phyloP scores from a whole-genome alignment of 2,329 filamentous ascomycete species.

The Venturiaceae sp. region DNA sequence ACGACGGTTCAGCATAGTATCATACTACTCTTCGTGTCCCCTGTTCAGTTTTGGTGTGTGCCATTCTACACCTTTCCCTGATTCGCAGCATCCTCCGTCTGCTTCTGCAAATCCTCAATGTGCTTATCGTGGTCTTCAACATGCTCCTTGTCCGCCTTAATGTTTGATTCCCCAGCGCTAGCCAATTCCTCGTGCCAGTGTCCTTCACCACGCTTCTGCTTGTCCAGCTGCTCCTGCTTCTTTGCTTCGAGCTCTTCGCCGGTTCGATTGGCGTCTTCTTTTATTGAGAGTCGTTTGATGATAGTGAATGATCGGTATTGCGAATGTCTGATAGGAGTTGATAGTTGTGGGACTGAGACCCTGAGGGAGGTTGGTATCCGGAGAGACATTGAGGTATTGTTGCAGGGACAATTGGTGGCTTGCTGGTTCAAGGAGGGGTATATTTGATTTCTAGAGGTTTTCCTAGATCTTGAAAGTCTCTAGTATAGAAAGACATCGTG shows the following conservation, averaged over 20 bases:
- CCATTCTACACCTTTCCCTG: conserved; percentile 15
- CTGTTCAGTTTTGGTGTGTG: too few species aligned
- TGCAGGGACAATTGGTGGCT: background rate
- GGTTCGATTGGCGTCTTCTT: conserved; percentile 29
- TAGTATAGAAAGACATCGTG: too few species aligned
- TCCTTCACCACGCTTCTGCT: conserved; percentile 31
- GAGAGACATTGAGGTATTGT: background rate
- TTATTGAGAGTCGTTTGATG: conserved; percentile 22
- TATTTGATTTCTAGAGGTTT: background rate
- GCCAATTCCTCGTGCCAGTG: conserved; percentile 34
- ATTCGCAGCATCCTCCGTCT: conserved; percentile 30
- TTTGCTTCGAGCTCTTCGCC: conserved; percentile 29
- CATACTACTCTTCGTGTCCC: too few species aligned
- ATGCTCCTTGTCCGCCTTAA: conserved; percentile 32
- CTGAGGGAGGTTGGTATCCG: background rate
- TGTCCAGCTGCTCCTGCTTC: conserved; percentile 34
- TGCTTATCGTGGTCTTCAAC: conserved; percentile 32
- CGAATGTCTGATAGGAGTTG: background rate
- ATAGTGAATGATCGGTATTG: conserved; percentile 19
- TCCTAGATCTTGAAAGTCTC: too few species aligned
- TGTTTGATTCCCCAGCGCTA: conserved; percentile 27
- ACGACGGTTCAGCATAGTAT: too few species aligned
- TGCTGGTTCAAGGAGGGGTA: background rate
- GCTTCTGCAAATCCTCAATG: conserved; percentile 34
- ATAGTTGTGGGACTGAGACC: background rate